A percentile compares a stretch with the other conserved stretches of the same genome.
These are phyloP conservation scores for Xylariaceae sp. DNA, from an alignment of 2,329 filamentous ascomycete species.

Conservation along the genomic window DNA sequence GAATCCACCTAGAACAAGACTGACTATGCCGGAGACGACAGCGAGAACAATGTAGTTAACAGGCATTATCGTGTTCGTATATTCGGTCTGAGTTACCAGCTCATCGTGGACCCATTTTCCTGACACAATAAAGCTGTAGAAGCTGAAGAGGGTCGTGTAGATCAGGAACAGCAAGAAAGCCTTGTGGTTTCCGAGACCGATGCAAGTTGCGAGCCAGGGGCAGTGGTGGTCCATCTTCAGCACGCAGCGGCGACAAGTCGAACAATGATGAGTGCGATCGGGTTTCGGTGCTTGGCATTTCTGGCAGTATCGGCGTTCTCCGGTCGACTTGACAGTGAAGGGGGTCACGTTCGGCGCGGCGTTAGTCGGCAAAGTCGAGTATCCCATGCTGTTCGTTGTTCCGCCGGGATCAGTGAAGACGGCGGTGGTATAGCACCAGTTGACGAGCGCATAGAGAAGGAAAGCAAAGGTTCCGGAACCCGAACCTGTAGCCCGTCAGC, in stretches of 20 bases:
- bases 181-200: constrained; percentile 93
- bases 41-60: constrained; percentile 87
- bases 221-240: constrained; percentile 99
- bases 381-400: constrained; percentile 60
- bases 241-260: constrained; percentile 86
- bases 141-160: constrained; percentile 82
- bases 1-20: constrained; percentile 81
- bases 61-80: constrained; percentile 72
- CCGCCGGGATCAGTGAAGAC: constrained; percentile 88
- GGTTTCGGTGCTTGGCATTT: constrained; percentile 95
- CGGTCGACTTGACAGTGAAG: constrained; percentile 88
- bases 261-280: constrained; percentile 94
- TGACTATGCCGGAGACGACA: constrained; percentile 85
- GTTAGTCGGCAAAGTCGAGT: constrained; percentile 75
- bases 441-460: constrained; percentile 69
- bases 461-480: constrained; percentile 59
- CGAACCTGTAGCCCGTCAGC: constrained; percentile 38
- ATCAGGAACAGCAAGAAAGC: constrained; percentile 87
- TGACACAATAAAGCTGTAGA: constrained; percentile 72
- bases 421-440: constrained; percentile 85
- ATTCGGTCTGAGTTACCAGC: constrained; percentile 64
- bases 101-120: constrained; percentile 81
- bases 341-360: constrained; percentile 58
- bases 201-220: constrained; percentile 93
- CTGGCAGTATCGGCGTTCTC: constrained; percentile 86